Evolutionary conservation across 768 basidiomycete species (phyloP), one percentile per base, ranked within the genome.

Genomic region (Boletales sp.): DNA sequence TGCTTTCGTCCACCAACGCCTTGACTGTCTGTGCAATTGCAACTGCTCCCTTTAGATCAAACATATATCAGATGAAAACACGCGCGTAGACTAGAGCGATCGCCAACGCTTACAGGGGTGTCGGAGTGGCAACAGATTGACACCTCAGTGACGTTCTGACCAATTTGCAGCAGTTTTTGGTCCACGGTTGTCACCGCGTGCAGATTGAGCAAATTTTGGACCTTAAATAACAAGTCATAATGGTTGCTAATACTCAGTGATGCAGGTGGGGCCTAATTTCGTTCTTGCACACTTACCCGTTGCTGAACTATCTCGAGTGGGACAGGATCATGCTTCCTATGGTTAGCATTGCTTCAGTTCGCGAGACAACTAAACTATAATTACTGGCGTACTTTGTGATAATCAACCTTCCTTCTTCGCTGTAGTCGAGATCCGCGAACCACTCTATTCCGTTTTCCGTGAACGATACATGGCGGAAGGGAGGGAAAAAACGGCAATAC

Each of bases 61-160:
- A 34, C 21, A 10, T 6, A 18, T 19, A 19, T 54, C 43, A 43
- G n/a, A 18, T 5, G 24, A 27, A 27, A 27, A 27, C 24, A 27
- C 5, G 24, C 4, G 5, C 4, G n/a, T 7, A 6, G 24, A 27
- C 24, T 27, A 6, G 24, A 12, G 6, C 1, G 40, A 45, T 35
- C n/a, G 14, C 11, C 9, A 5, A 29, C 47, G 60, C 80, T 60
- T 35, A 83, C 79, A 1, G 83, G 81, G 1, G 80, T 83, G 48
- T 84, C 82, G 0, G 81, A 84, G 59, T 84, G 83, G 51, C 79
- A 80, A 47, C 82, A 85, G 18, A 85, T 83, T 5, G 83, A 77
- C 0, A 84, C 79, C 45, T 81, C 77, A 0, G 56, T 48, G 9
- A 83, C 58, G 43, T 72, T 69, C 5, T 67, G 61, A 6, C 73